Conservation (phyloP, 2,329 filamentous ascomycete genomes). For the Zarea fungicola region DNA sequence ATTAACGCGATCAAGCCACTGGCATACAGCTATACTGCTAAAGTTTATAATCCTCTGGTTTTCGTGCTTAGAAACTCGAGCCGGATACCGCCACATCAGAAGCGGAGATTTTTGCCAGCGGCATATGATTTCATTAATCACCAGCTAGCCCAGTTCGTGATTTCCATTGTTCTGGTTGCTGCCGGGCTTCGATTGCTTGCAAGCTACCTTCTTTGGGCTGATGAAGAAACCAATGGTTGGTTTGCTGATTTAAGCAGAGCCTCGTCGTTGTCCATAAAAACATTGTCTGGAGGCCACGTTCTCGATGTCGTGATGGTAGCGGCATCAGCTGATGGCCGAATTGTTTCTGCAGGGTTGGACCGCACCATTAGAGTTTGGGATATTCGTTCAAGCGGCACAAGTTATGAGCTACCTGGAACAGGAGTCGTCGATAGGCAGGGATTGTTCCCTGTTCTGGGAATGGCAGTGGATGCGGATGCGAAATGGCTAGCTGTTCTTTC, state of each 20-base stretch:
- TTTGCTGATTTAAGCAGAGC: conserved; percentile 32
- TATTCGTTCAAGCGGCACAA: conserved; percentile 39
- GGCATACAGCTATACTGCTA: conserved; percentile 65
- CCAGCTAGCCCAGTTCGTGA: conserved; percentile 53
- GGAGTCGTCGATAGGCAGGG: conserved; percentile 33
- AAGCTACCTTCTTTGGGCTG: conserved; percentile 68
- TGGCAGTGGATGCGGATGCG: conserved; percentile 60
- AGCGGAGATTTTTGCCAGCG: conserved; percentile 31
- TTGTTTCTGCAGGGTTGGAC: conserved; percentile 68
- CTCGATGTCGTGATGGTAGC: conserved; percentile 65
- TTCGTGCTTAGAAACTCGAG: conserved; percentile 67
- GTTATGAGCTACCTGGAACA: conserved; percentile 37
- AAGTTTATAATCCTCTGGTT: conserved; percentile 68
- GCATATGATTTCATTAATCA: conserved; percentile 62
- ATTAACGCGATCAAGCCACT: conserved; percentile 70
- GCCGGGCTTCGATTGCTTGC: conserved; percentile 65
- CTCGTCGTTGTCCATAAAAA: conserved; percentile 53
- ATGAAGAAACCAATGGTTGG: conserved; percentile 44
- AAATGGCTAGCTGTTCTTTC: conserved; percentile 64
- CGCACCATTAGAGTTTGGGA: conserved; percentile 63
- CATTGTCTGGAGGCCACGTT: conserved; percentile 56
- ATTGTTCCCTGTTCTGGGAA: conserved; percentile 56
- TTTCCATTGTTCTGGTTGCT: conserved; percentile 58
- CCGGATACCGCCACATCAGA: conserved; percentile 48
- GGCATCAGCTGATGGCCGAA: conserved; percentile 56